Evolutionary conservation across 2,329 filamentous ascomycete species (phyloP), one percentile per base, ranked within the genome.

Genomic region (Penicillium sp.): DNA sequence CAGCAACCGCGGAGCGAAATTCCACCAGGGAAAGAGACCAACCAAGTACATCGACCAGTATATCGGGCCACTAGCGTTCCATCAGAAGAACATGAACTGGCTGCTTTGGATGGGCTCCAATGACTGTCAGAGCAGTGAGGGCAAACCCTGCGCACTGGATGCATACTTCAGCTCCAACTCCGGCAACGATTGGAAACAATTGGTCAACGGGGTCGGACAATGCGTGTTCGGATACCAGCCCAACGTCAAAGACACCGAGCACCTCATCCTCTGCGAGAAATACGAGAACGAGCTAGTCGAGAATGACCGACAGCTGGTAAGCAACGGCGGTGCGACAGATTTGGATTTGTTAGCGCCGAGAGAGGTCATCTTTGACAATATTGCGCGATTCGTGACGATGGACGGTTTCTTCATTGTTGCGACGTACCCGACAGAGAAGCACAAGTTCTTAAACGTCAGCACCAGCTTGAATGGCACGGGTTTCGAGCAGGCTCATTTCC

Each of bases 341-440:
- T 26, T 53, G 18, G 47, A 90, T 36, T 86, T 95, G 64, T 91
- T 87, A 74, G 75, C 78, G 10, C 81, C 86, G 46, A 80, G 84
- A 56, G 81, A 86, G 61, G 77, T 84, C 18, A 80, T 84, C 52
- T 85, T 88, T 67, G 80, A 83, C 20, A 82, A 92, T 53, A 88
- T 96, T 34, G 84, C 88, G 61, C 87, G 88, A 61, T 97, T 96
- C 72, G 93, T 91, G 2, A 95, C 89, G 4, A 97, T 97, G 93
- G 87, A 89, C 32, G 94, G 99, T 69, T 99, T 96, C 70, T 94
- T 99, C 65, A 84, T 99, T 32, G 88, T 96, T 43, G 92, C 92
- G 1, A 86, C 87, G 5, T 82, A 81, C 40, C 77, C 83, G 55
- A 65, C 68, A 5, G 81, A 87, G 52, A 84, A 89, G 30, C 78